phyloP scores from a whole-genome alignment of 805 yeast species.

The Nakazawaea ambrosiae region DNA sequence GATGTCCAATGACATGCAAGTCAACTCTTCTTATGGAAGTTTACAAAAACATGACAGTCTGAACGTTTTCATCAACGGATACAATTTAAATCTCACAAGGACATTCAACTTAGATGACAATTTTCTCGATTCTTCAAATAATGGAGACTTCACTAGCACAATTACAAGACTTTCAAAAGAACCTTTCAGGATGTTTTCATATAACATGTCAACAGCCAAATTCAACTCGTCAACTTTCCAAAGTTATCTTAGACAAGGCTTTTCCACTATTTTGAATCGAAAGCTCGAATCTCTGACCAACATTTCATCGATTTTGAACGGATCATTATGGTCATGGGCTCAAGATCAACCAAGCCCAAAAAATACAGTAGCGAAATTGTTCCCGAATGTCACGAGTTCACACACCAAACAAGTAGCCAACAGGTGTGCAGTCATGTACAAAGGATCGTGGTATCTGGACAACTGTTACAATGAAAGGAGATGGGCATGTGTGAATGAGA shows the following conservation, averaged over 20 bases:
- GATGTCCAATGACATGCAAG: conserved; percentile 19
- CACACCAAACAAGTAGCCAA: conserved; percentile 19
- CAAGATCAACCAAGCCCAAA: conserved; percentile 39
- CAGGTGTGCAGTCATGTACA: conserved; percentile 33
- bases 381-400: conserved; percentile 1
- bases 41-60: conserved; percentile 11
- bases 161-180: background rate
- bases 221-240: conserved; percentile 39
- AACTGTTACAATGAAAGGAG: conserved; percentile 53
- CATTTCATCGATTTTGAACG: conserved; percentile 19
- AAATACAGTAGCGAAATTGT: conserved; percentile 7
- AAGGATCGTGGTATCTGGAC: conserved; percentile 53
- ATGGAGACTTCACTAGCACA: background rate
- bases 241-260: conserved; percentile 47
- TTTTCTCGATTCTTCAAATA: background rate
- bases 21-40: conserved; percentile 23
- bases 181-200: conserved; percentile 4
- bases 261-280: conserved; percentile 48
- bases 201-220: no score
- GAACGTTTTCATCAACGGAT: conserved; percentile 5
- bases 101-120: background rate
- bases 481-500: conserved; percentile 48
- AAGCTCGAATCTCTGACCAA: background rate
- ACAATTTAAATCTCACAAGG: conserved; percentile 1
- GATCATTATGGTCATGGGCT: conserved; percentile 72